Percentiles rank a stretch among this genome's conserved stretches.
Conservation (phyloP, 805 yeast genomes). For the Saitoella complicata region DNA sequence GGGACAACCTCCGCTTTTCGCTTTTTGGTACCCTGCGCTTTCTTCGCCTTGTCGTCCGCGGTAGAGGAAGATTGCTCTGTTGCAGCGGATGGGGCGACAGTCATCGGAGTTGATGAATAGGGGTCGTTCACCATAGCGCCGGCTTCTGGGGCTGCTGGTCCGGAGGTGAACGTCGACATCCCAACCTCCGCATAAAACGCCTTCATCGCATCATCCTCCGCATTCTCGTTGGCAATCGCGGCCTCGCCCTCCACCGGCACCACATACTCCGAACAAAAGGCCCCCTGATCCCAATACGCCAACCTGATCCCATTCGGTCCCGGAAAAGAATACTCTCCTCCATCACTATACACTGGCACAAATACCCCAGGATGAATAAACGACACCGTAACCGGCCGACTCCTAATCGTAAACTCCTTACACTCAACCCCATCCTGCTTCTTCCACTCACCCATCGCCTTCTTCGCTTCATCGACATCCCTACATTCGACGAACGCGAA, state of each 20-base stretch:
- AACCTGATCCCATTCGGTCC: constrained; percentile 7
- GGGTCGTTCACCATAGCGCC: no score
- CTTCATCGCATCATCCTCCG: not conserved
- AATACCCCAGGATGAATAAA: constrained; percentile 12
- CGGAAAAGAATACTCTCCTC: constrained; percentile 3
- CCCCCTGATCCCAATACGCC: constrained; percentile 10
- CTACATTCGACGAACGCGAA: constrained; percentile 11
- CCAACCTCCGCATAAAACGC: no score
- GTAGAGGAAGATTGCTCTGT: no score
- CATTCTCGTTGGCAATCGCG: not conserved
- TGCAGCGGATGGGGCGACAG: no score
- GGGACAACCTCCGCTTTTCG: not conserved
- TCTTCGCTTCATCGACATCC: constrained; percentile 5
- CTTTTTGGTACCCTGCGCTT: not conserved
- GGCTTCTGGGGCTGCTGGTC: no score
- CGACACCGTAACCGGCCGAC: not conserved
- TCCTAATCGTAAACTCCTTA: not conserved
- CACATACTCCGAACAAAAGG: constrained; percentile 3
- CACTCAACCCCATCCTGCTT: not conserved
- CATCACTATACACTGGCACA: constrained; percentile 7
- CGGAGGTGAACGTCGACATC: no score
- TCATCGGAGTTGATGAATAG: no score
- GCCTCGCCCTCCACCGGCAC: not conserved
- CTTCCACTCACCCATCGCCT: constrained; percentile 2
- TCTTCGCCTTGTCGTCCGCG: constrained; percentile 3